Conservation (phyloP, 495 filamentous ascomycete genomes). For the Choiromyces venosus region DNA sequence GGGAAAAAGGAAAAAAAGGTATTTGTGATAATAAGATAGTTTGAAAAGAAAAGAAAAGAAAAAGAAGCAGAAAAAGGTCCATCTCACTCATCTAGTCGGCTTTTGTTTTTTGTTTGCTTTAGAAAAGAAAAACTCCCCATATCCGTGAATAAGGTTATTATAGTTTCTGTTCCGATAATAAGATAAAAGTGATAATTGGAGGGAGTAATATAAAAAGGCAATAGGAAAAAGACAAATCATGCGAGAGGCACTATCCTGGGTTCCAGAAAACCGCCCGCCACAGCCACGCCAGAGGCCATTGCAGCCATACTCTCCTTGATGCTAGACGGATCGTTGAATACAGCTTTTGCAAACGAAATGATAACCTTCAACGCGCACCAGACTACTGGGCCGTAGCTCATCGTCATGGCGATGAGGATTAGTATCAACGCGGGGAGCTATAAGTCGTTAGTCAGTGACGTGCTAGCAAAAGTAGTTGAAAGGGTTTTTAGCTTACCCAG, state of each 20-base stretch:
- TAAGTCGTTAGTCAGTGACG: slow-evolving; percentile 32
- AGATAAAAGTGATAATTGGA: background rate
- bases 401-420: slow-evolving; percentile 60
- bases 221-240: slow-evolving; percentile 35
- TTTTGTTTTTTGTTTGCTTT: background rate
- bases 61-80: background rate
- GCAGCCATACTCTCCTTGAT: slow-evolving; percentile 34
- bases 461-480: slow-evolving; percentile 2
- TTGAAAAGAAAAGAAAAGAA: no score
- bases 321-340: slow-evolving; percentile 41
- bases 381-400: slow-evolving; percentile 55
- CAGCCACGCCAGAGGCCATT: slow-evolving; percentile 45
- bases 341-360: slow-evolving; percentile 48
- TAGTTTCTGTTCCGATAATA: background rate
- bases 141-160: background rate
- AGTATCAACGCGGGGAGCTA: slow-evolving; percentile 59
- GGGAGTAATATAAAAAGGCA: slow-evolving; percentile 35
- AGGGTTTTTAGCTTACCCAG: slow-evolving; percentile 58
- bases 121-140: background rate
- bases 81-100: background rate
- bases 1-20: background rate
- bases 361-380: slow-evolving; percentile 48
- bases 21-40: background rate
- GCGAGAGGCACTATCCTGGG: slow-evolving; percentile 17
- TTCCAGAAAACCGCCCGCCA: slow-evolving; percentile 40